phyloP scores from a whole-genome alignment of 805 yeast species.

The Priceomyces carsonii region DNA sequence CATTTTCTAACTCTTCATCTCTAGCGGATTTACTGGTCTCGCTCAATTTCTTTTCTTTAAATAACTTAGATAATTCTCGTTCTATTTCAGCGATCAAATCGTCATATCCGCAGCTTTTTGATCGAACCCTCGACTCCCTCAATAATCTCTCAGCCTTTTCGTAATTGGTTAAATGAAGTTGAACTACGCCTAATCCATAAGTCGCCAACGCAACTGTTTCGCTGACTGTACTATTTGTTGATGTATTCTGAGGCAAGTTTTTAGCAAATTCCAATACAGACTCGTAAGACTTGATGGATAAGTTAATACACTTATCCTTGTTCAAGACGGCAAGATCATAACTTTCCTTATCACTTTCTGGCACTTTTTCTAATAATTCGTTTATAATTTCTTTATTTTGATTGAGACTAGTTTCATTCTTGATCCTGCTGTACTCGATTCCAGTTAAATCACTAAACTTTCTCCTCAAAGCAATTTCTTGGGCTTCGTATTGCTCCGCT shows the following conservation, averaged over 20 bases:
- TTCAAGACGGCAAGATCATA: conserved; percentile 18
- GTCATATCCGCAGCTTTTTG: conserved; percentile 63
- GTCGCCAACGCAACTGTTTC: conserved; percentile 79
- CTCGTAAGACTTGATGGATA: conserved; percentile 35
- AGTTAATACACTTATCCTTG: conserved; percentile 25
- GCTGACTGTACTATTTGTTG: conserved; percentile 33
- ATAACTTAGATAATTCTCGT: conserved; percentile 59
- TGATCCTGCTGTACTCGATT: conserved; percentile 19
- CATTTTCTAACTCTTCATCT: conserved; percentile 7
- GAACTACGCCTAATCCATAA: conserved; percentile 82
- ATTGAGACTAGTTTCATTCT: conserved; percentile 10
- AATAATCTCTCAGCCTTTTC: conserved; percentile 60
- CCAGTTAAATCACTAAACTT: conserved; percentile 25
- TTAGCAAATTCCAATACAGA: conserved; percentile 36
- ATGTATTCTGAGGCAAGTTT: conserved; percentile 26
- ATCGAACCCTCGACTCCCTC: conserved; percentile 69
- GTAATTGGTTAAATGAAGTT: conserved; percentile 58
- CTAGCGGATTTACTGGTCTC: conserved; percentile 7
- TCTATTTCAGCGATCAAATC: conserved; percentile 67
- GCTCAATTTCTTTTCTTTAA: conserved; percentile 28
- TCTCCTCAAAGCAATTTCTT: conserved; percentile 33
- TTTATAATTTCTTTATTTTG: conserved; percentile 7
- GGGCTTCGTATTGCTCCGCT: conserved; percentile 61
- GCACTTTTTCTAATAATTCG: conserved; percentile 18
- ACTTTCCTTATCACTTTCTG: conserved; percentile 25